phyloP scores from a whole-genome alignment of 176 grass and related monocot genomes.

The Oryza rufipogon region DNA sequence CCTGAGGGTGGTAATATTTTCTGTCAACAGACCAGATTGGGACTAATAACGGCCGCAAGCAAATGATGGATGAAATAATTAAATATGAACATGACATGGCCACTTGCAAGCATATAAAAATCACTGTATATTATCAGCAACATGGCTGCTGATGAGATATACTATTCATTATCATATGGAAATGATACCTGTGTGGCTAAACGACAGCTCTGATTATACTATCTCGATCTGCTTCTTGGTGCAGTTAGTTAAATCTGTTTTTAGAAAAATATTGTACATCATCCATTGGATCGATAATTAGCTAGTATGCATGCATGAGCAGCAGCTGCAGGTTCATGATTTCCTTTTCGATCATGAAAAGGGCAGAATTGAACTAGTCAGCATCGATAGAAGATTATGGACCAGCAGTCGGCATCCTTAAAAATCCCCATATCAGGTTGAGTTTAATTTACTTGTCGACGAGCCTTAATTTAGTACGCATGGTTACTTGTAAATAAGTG shows the following conservation, averaged over 20 bases:
- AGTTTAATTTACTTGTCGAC: background rate
- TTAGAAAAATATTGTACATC: background rate
- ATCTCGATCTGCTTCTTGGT: background rate
- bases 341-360: slow-evolving; percentile 3
- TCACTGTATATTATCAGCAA: background rate
- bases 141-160: background rate
- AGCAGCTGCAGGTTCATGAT: background rate
- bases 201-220: background rate
- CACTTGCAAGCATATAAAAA: background rate
- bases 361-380: background rate
- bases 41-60: background rate
- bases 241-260: background rate
- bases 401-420: background rate
- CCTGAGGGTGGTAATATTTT: too few species aligned
- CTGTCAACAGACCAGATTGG: background rate
- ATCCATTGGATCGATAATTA: background rate
- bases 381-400: background rate
- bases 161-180: background rate
- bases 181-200: background rate
- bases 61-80: background rate
- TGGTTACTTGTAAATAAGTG: too few species aligned
- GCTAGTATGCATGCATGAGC: too few species aligned
- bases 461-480: too few species aligned
- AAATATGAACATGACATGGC: background rate
- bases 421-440: background rate